Evolutionary conservation across 257 asterid genomes (phyloP).

Genomic region (Capsicum pubescens): DNA sequence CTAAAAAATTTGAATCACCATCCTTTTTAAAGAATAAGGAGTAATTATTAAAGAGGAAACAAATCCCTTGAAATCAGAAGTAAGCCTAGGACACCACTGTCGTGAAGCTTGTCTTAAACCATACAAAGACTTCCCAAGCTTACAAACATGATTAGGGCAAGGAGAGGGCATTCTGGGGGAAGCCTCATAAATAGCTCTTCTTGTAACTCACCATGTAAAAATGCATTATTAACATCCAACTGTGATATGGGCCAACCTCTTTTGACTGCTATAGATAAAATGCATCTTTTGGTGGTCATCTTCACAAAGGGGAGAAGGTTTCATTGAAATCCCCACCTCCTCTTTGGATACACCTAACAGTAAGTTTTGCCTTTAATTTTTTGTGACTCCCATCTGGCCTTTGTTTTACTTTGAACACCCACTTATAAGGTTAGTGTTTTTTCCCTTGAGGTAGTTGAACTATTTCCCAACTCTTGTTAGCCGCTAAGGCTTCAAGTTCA

Average conservation of each 20-base stretch:
- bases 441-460: neutral
- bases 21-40: neutral
- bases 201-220: neutral
- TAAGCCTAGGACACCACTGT: neutral
- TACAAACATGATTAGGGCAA: neutral
- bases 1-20: neutral
- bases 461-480: neutral
- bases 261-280: neutral
- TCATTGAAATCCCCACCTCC: neutral
- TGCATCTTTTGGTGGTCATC: neutral
- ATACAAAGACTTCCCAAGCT: neutral
- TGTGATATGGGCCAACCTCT: neutral
- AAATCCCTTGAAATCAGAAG: neutral
- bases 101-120: neutral
- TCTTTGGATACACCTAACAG: neutral
- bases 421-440: neutral
- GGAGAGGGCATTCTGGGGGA: neutral
- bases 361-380: neutral
- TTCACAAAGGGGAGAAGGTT: neutral
- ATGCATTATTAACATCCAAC: neutral
- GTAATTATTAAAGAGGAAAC: neutral
- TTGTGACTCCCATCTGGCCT: neutral
- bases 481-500: neutral
- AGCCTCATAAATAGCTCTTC: neutral
- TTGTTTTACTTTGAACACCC: neutral